Percentiles rank a stretch among this genome's conserved stretches.
Conservation (phyloP, 2,329 filamentous ascomycete genomes). For the Akanthomyces muscarius region DNA sequence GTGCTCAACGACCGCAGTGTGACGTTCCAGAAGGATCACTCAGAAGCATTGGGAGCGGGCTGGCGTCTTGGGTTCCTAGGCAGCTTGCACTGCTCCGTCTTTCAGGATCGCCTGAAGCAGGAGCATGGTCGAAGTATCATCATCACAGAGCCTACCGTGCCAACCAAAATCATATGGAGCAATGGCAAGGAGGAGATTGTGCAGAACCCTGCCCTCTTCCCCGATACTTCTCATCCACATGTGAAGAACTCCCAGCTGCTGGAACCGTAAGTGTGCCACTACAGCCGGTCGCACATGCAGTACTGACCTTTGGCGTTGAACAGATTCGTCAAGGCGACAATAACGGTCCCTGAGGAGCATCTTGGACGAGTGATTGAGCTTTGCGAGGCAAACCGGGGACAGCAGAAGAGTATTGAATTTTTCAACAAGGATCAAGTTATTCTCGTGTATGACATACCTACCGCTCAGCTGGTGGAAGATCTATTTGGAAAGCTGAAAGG, state of each 20-base stretch:
- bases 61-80: constrained; percentile 94
- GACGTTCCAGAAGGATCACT: constrained; percentile 89
- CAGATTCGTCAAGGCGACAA: constrained; percentile 70
- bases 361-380: constrained; percentile 92
- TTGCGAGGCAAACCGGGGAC: constrained; percentile 83
- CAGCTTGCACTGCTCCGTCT: constrained; percentile 98
- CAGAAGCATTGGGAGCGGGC: constrained; percentile 86
- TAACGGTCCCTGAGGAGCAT: constrained; percentile 92
- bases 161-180: constrained; percentile 77
- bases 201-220: constrained; percentile 84
- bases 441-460: constrained; percentile 82
- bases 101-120: constrained; percentile 89
- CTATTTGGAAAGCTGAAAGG: constrained; percentile 97
- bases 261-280: constrained; percentile 45
- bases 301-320: not conserved
- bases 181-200: constrained; percentile 76
- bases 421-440: constrained; percentile 93
- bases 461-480: constrained; percentile 90
- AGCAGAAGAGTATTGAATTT: constrained; percentile 83
- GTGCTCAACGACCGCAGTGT: constrained; percentile 94
- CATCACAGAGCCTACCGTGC: constrained; percentile 92
- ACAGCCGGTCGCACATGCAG: not conserved
- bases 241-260: constrained; percentile 42
- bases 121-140: constrained; percentile 95
- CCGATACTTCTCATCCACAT: constrained; percentile 56